Evolutionary conservation across 805 yeast genomes (phyloP), one percentile per base, ranked within the genome.

Genomic region (Wickerhamomyces hampshirensis): DNA sequence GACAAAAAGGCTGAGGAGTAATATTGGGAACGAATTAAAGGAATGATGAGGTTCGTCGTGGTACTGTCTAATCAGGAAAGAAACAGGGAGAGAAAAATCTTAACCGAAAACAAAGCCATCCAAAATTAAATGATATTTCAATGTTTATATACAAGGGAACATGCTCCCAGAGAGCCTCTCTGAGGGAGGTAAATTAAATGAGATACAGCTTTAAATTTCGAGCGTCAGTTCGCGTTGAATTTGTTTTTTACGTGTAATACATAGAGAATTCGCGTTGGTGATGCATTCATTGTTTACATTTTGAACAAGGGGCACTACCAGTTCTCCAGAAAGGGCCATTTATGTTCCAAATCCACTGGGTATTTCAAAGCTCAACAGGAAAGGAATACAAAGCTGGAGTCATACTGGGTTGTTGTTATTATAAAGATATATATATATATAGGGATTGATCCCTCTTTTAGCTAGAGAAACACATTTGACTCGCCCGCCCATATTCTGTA

Each of bases 261-360:
- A n/a, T 15, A 6, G 30, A 8, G 30, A 13, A 15, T 28, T 15
- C 30, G 30, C 30, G 30, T 28, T 15, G 10, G 24, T 11, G 24
- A 7, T 21, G 24, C 24, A 21, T 29, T 18, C 23, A 16, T 16
- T 29, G 31, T 29, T 29, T 29, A 29, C 31, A 21, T 29, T 29
- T 29, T 29, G 31, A 23, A 6, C 5, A 18, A 5, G 31, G 31
- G 31, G 18, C 23, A 12, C 31, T 10, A 6, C 6, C 30, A 26
- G 7, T 26, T 28, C 23, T 8, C 24, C 11, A n/a, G n/a, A n/a
- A n/a, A 11, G 24, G 10, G 24, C 11, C 11, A 11, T 21, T 21
- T 21, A 21, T 21, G 7, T 11, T 7, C 24, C 11, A 11, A 21
- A 21, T 7, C 10, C 11, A 8, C 24, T 21, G 24, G 24, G 11